phyloP scores from a whole-genome alignment of 2,329 filamentous ascomycete species.

The Pseudogymnoascus sp. region DNA sequence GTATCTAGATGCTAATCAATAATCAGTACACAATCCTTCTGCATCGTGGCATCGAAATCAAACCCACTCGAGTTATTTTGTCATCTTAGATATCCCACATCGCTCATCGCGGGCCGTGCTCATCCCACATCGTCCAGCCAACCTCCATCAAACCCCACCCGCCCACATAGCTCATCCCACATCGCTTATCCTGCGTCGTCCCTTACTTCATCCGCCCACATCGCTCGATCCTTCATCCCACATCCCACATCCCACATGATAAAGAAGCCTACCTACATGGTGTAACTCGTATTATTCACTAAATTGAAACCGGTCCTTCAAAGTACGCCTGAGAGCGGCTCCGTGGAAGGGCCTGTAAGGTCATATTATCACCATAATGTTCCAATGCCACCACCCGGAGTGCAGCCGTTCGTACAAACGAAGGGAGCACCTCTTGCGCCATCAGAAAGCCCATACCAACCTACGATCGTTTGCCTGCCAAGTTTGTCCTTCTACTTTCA shows the following conservation, averaged over 20 bases:
- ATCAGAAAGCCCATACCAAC: not conserved
- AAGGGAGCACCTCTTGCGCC: not conserved
- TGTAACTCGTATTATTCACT: not conserved
- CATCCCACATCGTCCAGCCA: not conserved
- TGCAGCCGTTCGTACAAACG: not conserved
- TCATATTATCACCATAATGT: not conserved
- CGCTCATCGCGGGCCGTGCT: not conserved
- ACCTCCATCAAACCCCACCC: not conserved
- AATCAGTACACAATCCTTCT: not conserved
- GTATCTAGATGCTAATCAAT: not conserved
- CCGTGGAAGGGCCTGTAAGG: not conserved
- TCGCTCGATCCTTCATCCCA: not conserved
- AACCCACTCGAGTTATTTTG: not conserved
- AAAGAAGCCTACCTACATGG: not conserved
- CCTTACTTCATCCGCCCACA: not conserved
- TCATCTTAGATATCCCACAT: not conserved
- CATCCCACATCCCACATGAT: not conserved
- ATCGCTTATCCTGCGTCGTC: not conserved
- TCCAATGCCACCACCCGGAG: not conserved
- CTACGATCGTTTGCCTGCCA: not conserved
- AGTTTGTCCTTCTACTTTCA: not conserved
- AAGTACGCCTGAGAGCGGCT: not conserved
- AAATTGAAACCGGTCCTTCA: not conserved
- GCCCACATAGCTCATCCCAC: not conserved
- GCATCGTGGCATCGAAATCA: not conserved